Evolutionary conservation across 352 stramenopile genomes (phyloP).

Genomic region (Thalassiosira hispida): DNA sequence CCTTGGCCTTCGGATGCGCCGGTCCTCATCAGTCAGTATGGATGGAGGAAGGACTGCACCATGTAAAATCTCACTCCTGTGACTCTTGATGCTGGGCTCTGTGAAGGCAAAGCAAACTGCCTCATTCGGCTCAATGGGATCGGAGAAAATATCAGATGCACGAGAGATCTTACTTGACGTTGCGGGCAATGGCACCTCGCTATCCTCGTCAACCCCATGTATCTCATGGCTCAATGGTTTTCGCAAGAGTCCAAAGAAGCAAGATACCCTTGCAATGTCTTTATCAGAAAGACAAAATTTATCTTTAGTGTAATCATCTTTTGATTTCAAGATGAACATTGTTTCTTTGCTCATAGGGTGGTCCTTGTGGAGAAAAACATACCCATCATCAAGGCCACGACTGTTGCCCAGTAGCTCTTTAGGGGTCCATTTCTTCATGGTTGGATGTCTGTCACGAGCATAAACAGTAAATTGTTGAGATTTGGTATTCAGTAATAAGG

Average conservation of each 20-base stretch:
- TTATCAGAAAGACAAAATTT: conserved; percentile 49
- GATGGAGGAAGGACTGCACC: conserved; percentile 60
- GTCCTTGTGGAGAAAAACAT: conserved; percentile 78
- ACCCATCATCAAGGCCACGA: conserved; percentile 81
- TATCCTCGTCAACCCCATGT: conserved; percentile 61
- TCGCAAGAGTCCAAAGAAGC: conserved; percentile 75
- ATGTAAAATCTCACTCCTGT: conserved; percentile 78
- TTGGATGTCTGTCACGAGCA: conserved; percentile 58
- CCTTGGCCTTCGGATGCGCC: conserved; percentile 73
- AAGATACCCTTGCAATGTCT: conserved; percentile 42
- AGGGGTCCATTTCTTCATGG: conserved; percentile 83
- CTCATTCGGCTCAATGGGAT: conserved; percentile 67
- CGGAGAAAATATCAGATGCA: conserved; percentile 66
- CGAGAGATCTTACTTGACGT: conserved; percentile 64
- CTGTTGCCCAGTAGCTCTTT: conserved; percentile 80
- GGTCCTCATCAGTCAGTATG: conserved; percentile 73
- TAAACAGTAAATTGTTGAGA: conserved; percentile 12
- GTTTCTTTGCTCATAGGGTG: conserved; percentile 55
- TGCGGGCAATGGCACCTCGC: conserved; percentile 56
- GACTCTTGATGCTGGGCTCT: conserved; percentile 67
- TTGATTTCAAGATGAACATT: conserved; percentile 46
- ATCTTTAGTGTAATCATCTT: conserved; percentile 54
- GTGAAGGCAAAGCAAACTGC: conserved; percentile 80
- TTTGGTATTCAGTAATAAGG: conserved; percentile 4
- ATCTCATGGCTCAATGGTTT: conserved; percentile 81